A percentile compares a stretch with the other conserved stretches of the same genome.
Conservation (phyloP, 495 filamentous ascomycete species). For the Neurospora hispaniola region DNA sequence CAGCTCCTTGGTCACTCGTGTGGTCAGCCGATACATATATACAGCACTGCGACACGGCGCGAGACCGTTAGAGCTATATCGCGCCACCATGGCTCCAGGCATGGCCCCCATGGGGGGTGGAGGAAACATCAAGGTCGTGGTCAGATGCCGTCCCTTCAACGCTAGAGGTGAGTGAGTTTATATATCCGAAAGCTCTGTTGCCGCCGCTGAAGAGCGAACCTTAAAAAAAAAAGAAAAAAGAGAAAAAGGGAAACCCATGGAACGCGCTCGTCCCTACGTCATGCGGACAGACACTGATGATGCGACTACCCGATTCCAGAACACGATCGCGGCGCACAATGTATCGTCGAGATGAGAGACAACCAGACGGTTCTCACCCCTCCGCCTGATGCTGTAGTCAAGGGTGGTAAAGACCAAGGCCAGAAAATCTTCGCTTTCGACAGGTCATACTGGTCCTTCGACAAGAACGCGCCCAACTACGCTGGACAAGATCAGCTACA, state of each 20-base stretch:
- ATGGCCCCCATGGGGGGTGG: constrained; percentile 43
- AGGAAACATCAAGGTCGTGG: constrained; percentile 99
- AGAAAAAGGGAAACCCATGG: not conserved
- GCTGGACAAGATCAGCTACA: constrained; percentile 87
- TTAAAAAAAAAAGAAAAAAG: too few relatives aligned
- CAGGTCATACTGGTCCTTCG: constrained; percentile 95
- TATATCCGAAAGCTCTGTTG: constrained; percentile 8
- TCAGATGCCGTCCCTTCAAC: constrained; percentile 88
- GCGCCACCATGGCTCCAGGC: constrained; percentile 53
- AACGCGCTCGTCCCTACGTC: not conserved
- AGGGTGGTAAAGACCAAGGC: constrained; percentile 57
- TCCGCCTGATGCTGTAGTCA: constrained; percentile 49
- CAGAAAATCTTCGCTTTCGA: constrained; percentile 93
- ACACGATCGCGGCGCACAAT: constrained; percentile 85
- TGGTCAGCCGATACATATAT: not conserved
- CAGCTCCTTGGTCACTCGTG: not conserved
- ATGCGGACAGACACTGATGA: constrained; percentile 1
- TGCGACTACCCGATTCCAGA: constrained; percentile 40
- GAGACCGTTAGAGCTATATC: not conserved
- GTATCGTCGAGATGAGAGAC: constrained; percentile 94
- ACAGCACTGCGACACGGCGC: not conserved
- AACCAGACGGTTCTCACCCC: constrained; percentile 79
- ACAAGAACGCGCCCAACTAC: constrained; percentile 67
- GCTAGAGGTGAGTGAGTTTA: constrained; percentile 58
- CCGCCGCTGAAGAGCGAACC: not conserved